These are phyloP conservation scores for Cyclanthera cordifolia DNA, from an alignment of 306 rosid species.

Conservation along the genomic window DNA sequence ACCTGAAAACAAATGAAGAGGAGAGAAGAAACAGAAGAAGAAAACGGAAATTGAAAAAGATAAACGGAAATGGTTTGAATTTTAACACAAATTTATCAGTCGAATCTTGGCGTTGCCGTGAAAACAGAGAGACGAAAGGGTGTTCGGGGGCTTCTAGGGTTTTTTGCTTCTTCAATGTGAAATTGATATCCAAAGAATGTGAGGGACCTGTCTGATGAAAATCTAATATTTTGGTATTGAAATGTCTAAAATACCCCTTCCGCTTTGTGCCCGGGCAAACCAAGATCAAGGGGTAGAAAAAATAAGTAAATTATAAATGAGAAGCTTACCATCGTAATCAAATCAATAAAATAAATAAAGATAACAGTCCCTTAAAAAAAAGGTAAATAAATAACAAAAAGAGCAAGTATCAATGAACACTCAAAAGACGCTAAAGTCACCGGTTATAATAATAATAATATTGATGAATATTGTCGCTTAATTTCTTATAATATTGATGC, in stretches of 20 bases:
- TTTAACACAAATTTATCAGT: background rate
- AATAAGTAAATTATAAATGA: no score
- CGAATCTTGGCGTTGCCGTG: background rate
- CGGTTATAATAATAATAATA: no score
- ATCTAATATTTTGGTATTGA: background rate
- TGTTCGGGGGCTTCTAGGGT: constrained; percentile 3
- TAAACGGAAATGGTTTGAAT: background rate
- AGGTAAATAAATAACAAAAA: no score
- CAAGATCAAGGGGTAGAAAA: no score
- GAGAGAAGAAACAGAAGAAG: constrained; percentile 8
- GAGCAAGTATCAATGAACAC: no score
- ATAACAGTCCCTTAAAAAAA: no score
- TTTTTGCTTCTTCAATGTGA: constrained; percentile 4
- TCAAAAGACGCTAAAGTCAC: no score
- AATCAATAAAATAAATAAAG: no score
- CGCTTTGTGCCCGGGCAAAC: background rate
- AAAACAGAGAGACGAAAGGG: background rate
- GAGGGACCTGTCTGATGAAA: background rate
- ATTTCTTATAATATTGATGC: no score
- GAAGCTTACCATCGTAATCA: no score
- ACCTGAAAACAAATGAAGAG: constrained; percentile 10
- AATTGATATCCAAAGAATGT: background rate
- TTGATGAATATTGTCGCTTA: no score
- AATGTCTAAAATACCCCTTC: background rate
- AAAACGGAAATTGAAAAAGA: background rate